Evolutionary conservation across 169 alveolate species (phyloP).

Genomic region (Babesia ovata): DNA sequence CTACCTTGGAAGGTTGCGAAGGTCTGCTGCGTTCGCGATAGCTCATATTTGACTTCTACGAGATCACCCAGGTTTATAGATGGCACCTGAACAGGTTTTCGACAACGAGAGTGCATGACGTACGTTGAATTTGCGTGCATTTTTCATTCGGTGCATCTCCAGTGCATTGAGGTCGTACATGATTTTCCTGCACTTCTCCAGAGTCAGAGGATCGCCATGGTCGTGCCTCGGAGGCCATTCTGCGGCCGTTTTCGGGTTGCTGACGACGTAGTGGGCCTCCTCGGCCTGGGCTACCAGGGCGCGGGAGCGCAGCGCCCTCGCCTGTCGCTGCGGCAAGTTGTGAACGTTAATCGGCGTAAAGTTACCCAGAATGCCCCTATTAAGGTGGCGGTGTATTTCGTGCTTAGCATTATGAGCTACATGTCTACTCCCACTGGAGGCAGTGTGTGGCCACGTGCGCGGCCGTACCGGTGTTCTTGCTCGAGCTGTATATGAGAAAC

Average conservation of each 20-base stretch:
- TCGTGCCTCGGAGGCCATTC: constrained; percentile 70
- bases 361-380: constrained; percentile 2
- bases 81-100: constrained; percentile 45
- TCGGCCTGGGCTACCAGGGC: constrained; percentile 51
- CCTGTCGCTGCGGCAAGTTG: neutral
- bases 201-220: constrained; percentile 63
- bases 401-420: neutral
- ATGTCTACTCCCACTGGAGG: constrained; percentile 53
- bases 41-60: constrained; percentile 78
- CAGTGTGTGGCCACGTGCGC: constrained; percentile 54
- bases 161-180: constrained; percentile 72
- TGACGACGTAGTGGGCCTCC: constrained; percentile 56
- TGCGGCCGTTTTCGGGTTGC: constrained; percentile 54
- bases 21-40: constrained; percentile 81
- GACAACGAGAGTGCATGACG: constrained; percentile 2
- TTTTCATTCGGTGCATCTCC: constrained; percentile 75
- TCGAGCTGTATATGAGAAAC: constrained; percentile 46
- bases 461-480: constrained; percentile 56
- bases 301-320: constrained; percentile 50
- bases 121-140: constrained; percentile 76
- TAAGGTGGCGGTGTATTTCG: neutral
- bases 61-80: constrained; percentile 72
- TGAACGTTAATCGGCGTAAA: neutral
- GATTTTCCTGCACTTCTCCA: constrained; percentile 64
- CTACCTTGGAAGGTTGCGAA: constrained; percentile 80